These are phyloP conservation scores for Hapsidospora chrysogenum DNA, from an alignment of 495 filamentous ascomycete genomes.

Conservation along the genomic window DNA sequence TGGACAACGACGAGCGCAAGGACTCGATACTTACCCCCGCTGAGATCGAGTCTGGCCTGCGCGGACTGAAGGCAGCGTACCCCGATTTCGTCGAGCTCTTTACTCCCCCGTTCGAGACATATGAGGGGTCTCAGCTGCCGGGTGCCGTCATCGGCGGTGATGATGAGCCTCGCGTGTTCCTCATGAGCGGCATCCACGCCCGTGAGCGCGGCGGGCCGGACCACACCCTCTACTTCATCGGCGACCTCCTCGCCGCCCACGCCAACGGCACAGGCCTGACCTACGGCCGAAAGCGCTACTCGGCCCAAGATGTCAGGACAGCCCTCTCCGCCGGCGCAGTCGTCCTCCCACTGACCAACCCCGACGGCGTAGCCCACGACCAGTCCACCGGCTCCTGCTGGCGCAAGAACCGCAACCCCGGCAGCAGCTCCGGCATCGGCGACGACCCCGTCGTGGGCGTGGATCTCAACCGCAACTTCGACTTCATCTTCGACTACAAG, in stretches of 20 bases:
- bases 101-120: not conserved
- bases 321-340: constrained; percentile 21
- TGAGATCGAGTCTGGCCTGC: not conserved
- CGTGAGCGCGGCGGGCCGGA: constrained; percentile 19
- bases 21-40: not conserved
- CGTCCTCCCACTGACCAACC: constrained; percentile 19
- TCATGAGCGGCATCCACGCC: constrained; percentile 13
- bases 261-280: constrained; percentile 16
- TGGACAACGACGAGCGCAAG: not conserved
- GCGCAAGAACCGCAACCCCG: constrained; percentile 24
- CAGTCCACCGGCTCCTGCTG: constrained; percentile 16
- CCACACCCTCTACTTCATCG: constrained; percentile 17
- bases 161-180: not conserved
- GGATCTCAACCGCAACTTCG: constrained; percentile 24
- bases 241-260: constrained; percentile 19
- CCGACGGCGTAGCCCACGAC: constrained; percentile 22
- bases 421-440: constrained; percentile 1
- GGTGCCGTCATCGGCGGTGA: not conserved
- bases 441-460: constrained; percentile 9
- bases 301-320: constrained; percentile 16
- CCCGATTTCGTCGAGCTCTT: not conserved
- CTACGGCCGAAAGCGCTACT: constrained; percentile 22
- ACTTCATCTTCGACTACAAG: constrained; percentile 18
- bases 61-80: not conserved
- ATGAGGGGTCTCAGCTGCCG: not conserved